Conservation (phyloP, 139 green algal species). For the Tetraselmis chui region DNA sequence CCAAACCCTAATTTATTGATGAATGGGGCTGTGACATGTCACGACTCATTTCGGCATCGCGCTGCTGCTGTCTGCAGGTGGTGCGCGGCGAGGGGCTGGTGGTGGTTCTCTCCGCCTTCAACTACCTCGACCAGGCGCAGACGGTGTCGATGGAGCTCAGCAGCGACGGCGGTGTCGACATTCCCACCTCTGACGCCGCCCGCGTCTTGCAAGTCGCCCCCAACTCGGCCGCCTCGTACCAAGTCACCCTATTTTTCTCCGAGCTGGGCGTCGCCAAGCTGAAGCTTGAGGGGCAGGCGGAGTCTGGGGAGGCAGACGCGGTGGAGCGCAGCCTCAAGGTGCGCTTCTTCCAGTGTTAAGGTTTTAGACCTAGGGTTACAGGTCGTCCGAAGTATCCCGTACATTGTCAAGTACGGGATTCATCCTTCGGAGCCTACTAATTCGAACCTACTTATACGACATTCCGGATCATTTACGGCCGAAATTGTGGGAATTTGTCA, state of each 20-base stretch:
- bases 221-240: neutral
- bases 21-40: too few relatives aligned
- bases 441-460: too few relatives aligned
- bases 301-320: neutral
- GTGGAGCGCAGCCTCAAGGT: neutral
- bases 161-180: neutral
- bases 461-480: too few relatives aligned
- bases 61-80: too few relatives aligned
- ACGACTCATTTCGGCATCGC: too few relatives aligned
- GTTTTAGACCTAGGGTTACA: too few relatives aligned
- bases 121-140: neutral
- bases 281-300: neutral
- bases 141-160: neutral
- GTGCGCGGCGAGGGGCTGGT: conserved; percentile 4
- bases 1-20: too few relatives aligned
- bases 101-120: conserved; percentile 13
- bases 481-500: too few relatives aligned
- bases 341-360: too few relatives aligned
- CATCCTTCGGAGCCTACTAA: too few relatives aligned
- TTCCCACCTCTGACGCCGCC: neutral
- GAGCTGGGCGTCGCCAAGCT: neutral
- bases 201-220: neutral
- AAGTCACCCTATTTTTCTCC: neutral
- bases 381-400: too few relatives aligned
- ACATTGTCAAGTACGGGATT: too few relatives aligned